Conservation (phyloP, 225 moss, liverwort and hornwort genomes). For the Marchantia paleacea region DNA sequence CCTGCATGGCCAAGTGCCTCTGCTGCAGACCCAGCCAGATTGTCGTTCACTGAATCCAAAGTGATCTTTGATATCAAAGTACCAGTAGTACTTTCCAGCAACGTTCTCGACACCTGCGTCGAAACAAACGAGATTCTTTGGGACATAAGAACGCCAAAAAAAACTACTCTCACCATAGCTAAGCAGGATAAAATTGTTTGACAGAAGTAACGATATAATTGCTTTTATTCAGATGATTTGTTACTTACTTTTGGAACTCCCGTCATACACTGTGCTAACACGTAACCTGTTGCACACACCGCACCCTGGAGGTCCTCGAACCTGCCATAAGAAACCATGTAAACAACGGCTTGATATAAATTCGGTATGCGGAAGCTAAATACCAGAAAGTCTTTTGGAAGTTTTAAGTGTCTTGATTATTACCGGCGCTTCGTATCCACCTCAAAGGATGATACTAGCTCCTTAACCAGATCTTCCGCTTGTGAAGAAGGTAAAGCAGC, state of each 20-base stretch:
- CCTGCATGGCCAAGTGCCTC: constrained; percentile 92
- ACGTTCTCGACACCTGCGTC: constrained; percentile 48
- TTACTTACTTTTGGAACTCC: constrained; percentile 57
- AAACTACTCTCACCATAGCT: neutral
- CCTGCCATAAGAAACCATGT: constrained; percentile 26
- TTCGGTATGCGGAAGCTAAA: neutral
- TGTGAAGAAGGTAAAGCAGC: constrained; percentile 57
- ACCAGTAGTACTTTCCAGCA: constrained; percentile 53
- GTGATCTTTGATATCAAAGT: constrained; percentile 65
- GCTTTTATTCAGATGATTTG: neutral
- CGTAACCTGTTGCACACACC: constrained; percentile 85
- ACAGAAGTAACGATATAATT: neutral
- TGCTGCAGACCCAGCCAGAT: constrained; percentile 81
- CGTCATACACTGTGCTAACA: constrained; percentile 87
- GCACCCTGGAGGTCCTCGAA: constrained; percentile 57
- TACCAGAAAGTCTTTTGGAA: neutral
- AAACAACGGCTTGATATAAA: neutral
- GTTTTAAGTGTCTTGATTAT: neutral
- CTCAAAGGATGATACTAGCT: constrained; percentile 62
- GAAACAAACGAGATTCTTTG: neutral
- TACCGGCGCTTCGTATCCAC: constrained; percentile 68
- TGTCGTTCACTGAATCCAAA: constrained; percentile 45
- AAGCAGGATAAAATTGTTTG: no score
- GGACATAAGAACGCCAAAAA: neutral
- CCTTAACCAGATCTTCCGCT: constrained; percentile 62